Evolutionary conservation across 306 rosid species (phyloP), one percentile per base, ranked within the genome.

Genomic region (Citrullus colocynthis): DNA sequence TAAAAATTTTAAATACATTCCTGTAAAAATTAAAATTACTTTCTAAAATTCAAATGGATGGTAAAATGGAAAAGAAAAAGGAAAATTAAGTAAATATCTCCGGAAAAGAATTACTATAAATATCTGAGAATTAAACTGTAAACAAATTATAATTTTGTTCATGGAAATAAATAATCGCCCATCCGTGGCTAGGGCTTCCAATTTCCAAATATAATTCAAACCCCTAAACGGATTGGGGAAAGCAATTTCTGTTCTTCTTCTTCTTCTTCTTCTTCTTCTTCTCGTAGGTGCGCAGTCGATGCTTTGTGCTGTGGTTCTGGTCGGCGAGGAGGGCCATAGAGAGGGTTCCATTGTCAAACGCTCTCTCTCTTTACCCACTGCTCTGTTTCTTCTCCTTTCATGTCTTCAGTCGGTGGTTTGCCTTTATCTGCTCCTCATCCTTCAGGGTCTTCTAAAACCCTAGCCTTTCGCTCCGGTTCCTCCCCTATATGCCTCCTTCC

Each of bases 361-460:
- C 94, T 90, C 90, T 89, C 90, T 86, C 87, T 82, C 88, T 79
- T 79, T 83, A 21, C 39, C 79, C 51, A 37, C 86, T 64, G 17
- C 82, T 56, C 85, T 52, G 77, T 67, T 60, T 57, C 84, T 80
- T 13, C 84, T 79, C 95, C 44, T 90, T 94, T 85, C 95, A 95
- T 95, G 97, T 95, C 99, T 95, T 85, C 93, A 79, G 81, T 88
- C 90, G 84, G 86, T 54, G 75, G 63, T 74, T 74, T 78, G 81
- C 82, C 77, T 80, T 81, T 82, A 78, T 76, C 79, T 60, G 51
- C 80, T 67, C 78, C 85, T 85, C 78, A 83, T 82, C 81, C 85
- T 78, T 81, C 94, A 87, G 96, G 96, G 91, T 93, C 91, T 81
- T 89, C 78, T 74, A 86, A 87, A 84, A 83, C 91, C 91, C 92